Evolutionary conservation across 495 filamentous ascomycete species (phyloP).

Genomic region (Glonium stellatum): DNA sequence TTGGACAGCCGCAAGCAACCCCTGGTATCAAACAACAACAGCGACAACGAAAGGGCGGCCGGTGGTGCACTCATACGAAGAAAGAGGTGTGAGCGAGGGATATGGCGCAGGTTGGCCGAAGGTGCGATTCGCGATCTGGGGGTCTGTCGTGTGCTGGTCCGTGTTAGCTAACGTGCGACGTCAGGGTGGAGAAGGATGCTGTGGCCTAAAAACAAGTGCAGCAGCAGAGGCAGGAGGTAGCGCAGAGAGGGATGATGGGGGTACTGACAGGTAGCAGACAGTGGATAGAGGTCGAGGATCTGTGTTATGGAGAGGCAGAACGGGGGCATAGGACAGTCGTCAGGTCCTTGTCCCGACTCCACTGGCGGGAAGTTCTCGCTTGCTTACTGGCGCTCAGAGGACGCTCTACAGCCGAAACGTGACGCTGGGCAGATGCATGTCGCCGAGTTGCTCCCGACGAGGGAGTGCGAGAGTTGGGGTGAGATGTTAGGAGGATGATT

Average conservation of each 20-base stretch:
- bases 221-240: constrained; percentile 9
- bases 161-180: constrained; percentile 13
- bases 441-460: neutral
- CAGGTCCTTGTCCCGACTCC: constrained; percentile 3
- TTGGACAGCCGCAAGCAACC: constrained; percentile 10
- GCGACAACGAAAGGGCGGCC: constrained; percentile 9
- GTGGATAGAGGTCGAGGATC: neutral
- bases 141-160: constrained; percentile 24
- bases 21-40: constrained; percentile 18
- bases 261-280: neutral
- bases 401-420: neutral
- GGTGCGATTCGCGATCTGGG: constrained; percentile 7
- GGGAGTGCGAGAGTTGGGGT: neutral
- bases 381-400: neutral
- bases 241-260: constrained; percentile 5
- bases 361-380: constrained; percentile 2
- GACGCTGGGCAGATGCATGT: neutral
- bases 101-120: constrained; percentile 14
- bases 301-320: constrained; percentile 1
- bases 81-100: neutral
- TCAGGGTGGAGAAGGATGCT: constrained; percentile 14
- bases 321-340: neutral
- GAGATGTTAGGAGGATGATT: neutral
- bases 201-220: constrained; percentile 3
- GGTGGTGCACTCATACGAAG: constrained; percentile 18